A percentile compares a stretch with the other conserved stretches of the same genome.
These are phyloP conservation scores for Mycena kentingensis DNA, from an alignment of 768 basidiomycete genomes.

Conservation along the genomic window DNA sequence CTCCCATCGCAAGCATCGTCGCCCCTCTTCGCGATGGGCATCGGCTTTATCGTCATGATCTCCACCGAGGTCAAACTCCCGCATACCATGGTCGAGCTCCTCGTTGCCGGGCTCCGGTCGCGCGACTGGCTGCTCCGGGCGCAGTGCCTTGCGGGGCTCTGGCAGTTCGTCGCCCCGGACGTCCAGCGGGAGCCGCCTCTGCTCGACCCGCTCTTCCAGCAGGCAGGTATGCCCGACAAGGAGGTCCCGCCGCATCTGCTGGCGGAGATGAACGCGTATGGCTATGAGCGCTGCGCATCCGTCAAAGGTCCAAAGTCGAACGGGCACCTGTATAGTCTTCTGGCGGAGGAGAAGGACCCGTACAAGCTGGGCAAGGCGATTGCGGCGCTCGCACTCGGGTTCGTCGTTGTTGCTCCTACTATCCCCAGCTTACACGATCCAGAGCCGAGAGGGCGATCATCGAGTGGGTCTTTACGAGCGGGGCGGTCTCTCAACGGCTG, in stretches of 20 bases:
- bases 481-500: no score
- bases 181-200: constrained; percentile 29
- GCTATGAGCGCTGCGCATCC: no score
- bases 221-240: not conserved
- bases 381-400: not conserved
- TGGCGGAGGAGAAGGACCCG: constrained; percentile 6
- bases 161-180: constrained; percentile 32
- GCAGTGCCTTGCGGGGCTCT: constrained; percentile 36
- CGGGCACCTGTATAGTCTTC: constrained; percentile 33
- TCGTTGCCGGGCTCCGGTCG: constrained; percentile 41
- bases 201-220: not conserved
- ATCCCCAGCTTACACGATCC: constrained; percentile 40
- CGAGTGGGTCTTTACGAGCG: no score
- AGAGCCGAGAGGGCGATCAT: constrained; percentile 29
- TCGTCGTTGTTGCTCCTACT: constrained; percentile 24
- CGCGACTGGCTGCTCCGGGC: constrained; percentile 38
- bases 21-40: constrained; percentile 37
- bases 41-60: no score
- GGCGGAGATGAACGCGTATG: not conserved
- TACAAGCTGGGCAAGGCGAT: not conserved
- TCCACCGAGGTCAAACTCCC: constrained; percentile 32
- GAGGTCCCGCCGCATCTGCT: no score
- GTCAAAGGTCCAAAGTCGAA: not conserved
- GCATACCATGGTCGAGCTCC: constrained; percentile 35
- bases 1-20: constrained; percentile 31